Percentiles rank a stretch among this genome's conserved stretches.
phyloP scores from a whole-genome alignment of 1,284 basidiomycete species.

The Cryptococcus hybrid region DNA sequence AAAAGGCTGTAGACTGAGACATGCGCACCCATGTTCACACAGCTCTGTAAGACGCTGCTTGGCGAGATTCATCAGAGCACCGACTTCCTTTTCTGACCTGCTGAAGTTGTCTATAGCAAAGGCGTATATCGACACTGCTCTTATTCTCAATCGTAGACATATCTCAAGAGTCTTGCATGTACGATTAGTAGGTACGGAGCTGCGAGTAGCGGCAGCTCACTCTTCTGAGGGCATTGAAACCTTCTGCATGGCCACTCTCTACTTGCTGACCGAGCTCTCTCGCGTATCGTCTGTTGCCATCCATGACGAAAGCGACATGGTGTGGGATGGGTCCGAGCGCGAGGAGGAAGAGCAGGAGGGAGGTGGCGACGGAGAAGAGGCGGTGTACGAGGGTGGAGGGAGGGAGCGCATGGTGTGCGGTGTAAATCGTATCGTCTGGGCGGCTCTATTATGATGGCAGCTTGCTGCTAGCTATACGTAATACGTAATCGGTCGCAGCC shows the following conservation, averaged over 20 bases:
- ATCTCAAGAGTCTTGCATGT: slow-evolving; percentile 72
- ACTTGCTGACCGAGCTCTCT: slow-evolving; percentile 64
- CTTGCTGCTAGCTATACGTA: too few relatives aligned
- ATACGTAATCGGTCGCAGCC: too few relatives aligned
- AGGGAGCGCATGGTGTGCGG: too few relatives aligned
- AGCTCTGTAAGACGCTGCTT: slow-evolving; percentile 80
- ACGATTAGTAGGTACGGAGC: not conserved
- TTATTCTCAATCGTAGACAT: slow-evolving; percentile 71
- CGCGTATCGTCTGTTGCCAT: slow-evolving; percentile 93
- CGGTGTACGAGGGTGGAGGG: slow-evolving; percentile 5
- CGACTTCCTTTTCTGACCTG: slow-evolving; percentile 80
- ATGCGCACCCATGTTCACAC: slow-evolving; percentile 70
- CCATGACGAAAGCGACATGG: slow-evolving; percentile 97
- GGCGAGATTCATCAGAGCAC: slow-evolving; percentile 80
- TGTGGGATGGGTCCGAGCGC: slow-evolving; percentile 79
- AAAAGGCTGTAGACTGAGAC: too few relatives aligned
- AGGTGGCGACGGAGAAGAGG: slow-evolving; percentile 39
- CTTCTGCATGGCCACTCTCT: slow-evolving; percentile 76
- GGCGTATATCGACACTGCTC: slow-evolving; percentile 87
- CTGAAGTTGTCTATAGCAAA: slow-evolving; percentile 99
- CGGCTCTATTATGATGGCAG: too few relatives aligned
- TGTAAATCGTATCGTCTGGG: too few relatives aligned
- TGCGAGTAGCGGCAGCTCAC: slow-evolving; percentile 54
- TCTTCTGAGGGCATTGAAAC: slow-evolving; percentile 76
- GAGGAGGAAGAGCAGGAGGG: slow-evolving; percentile 62